These are phyloP conservation scores for Tephrocybe sp. DNA, from an alignment of 768 basidiomycete species.

Conservation along the genomic window DNA sequence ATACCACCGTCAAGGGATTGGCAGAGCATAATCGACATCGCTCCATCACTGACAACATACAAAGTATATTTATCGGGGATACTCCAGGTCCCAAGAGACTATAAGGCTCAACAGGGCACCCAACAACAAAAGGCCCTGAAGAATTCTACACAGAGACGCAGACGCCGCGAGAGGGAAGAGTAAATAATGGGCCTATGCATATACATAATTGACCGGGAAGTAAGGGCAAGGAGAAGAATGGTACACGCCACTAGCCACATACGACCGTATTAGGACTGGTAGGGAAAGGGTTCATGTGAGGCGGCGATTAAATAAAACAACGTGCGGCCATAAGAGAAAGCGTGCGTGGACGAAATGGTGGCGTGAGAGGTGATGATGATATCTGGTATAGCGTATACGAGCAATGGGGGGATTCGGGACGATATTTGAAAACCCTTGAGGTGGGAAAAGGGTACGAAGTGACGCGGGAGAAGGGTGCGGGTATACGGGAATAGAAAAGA, in stretches of 20 bases:
- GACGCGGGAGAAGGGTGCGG: not conserved
- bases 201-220: constrained; percentile 1
- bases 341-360: constrained; percentile 11
- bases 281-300: constrained; percentile 8
- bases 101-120: constrained; percentile 3
- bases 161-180: not conserved
- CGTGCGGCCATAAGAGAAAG: constrained; percentile 2
- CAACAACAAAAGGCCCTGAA: constrained; percentile 1
- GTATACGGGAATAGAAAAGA: constrained; percentile 1
- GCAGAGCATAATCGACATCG: too few relatives aligned
- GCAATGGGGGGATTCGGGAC: constrained; percentile 8
- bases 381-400: constrained; percentile 18
- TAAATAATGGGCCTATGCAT: not conserved
- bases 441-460: not conserved
- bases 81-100: constrained; percentile 4
- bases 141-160: constrained; percentile 1
- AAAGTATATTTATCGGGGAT: constrained; percentile 4
- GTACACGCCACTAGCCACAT: constrained; percentile 13
- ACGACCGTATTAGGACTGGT: constrained; percentile 7
- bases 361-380: constrained; percentile 9
- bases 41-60: not conserved
- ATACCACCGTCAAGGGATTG: too few relatives aligned
- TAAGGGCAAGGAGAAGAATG: not conserved
- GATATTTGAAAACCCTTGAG: not conserved
- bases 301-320: not conserved